Conservation (phyloP, 257 asterid species). For the Solanum raphanifolium region DNA sequence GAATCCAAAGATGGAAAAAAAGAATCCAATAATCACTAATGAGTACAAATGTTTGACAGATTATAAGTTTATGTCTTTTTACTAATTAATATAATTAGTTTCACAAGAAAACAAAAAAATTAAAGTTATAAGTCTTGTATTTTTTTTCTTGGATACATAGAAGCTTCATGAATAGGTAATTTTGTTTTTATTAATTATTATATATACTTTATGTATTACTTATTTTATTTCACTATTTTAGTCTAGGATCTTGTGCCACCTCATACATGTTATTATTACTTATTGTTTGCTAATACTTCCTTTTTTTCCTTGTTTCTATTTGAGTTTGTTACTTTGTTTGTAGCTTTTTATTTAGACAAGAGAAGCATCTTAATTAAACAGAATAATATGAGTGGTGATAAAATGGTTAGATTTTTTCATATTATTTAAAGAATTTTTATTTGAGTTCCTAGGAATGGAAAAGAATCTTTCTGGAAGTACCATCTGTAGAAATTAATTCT, state of each 20-base stretch:
- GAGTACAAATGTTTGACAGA: neutral
- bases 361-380: neutral
- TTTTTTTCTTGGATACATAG: neutral
- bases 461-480: too few species aligned
- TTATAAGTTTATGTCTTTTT: neutral
- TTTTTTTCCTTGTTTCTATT: too few species aligned
- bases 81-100: neutral
- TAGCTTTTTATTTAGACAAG: neutral
- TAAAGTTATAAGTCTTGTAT: neutral
- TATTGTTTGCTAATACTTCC: neutral
- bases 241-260: neutral
- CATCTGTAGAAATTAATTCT: accelerated
- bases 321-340: neutral
- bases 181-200: neutral
- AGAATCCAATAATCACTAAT: neutral
- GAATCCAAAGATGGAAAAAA: neutral
- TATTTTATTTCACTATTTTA: neutral
- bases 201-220: neutral
- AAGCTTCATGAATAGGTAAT: neutral
- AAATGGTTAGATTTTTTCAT: too few species aligned
- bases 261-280: neutral
- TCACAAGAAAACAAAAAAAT: neutral
- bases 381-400: too few species aligned
- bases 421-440: too few species aligned
- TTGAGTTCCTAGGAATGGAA: neutral